A percentile compares a stretch with the other conserved stretches of the same genome.
These are phyloP conservation scores for Agaricus sinodeliciosus DNA, from an alignment of 768 basidiomycete genomes.

Conservation along the genomic window DNA sequence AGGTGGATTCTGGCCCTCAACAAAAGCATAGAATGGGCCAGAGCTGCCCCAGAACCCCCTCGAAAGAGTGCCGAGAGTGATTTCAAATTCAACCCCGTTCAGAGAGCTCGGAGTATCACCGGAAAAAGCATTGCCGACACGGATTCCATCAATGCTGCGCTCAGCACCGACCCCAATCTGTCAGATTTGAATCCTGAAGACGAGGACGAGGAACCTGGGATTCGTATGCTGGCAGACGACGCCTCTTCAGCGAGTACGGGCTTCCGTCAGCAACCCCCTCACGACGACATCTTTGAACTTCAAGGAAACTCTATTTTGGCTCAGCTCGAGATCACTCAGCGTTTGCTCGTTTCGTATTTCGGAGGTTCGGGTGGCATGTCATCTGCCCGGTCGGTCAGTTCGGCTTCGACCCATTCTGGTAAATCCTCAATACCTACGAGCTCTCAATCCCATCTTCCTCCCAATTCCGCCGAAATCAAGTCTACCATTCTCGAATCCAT, in stretches of 20 bases:
- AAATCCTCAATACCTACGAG: not conserved
- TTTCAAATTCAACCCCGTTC: constrained; percentile 15
- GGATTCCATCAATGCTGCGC: not conserved
- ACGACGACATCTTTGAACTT: constrained; percentile 52
- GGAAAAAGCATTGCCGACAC: not conserved
- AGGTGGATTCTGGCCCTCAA: constrained; percentile 79
- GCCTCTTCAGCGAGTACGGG: constrained; percentile 39
- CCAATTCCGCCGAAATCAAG: constrained; percentile 23
- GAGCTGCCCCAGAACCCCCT: constrained; percentile 8
- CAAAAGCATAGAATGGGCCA: constrained; percentile 68
- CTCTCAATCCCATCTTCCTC: not conserved
- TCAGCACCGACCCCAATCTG: not conserved
- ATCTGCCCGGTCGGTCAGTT: not conserved
- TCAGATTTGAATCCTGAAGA: constrained; percentile 18
- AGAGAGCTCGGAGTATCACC: not conserved
- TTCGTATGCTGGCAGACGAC: constrained; percentile 16
- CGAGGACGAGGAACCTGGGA: constrained; percentile 27
- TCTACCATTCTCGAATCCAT: constrained; percentile 59
- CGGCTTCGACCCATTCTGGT: constrained; percentile 7
- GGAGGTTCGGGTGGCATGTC: not conserved
- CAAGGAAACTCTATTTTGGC: constrained; percentile 64
- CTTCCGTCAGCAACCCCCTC: constrained; percentile 38
- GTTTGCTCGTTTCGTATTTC: constrained; percentile 40
- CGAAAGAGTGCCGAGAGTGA: no score
- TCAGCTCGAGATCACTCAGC: constrained; percentile 72